Conservation (phyloP, 2,329 filamentous ascomycete species). For the Aspergillus tamarii region DNA sequence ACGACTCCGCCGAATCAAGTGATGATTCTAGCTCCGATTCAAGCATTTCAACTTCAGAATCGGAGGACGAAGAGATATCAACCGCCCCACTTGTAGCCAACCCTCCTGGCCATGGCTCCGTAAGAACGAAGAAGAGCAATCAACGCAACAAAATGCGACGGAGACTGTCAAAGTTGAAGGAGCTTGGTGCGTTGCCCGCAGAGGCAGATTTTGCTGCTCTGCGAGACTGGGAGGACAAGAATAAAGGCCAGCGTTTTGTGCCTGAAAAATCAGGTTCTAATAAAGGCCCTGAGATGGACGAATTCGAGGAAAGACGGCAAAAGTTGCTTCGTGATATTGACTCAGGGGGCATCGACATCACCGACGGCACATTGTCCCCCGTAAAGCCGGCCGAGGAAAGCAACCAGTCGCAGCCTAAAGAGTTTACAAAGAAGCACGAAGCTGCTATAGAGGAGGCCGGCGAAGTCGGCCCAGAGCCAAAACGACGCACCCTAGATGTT, state of each 20-base stretch:
- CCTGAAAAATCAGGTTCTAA: constrained; percentile 25
- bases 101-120: constrained; percentile 54
- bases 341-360: constrained; percentile 56
- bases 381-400: constrained; percentile 18
- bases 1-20: constrained; percentile 39
- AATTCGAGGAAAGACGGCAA: constrained; percentile 56
- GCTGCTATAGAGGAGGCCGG: constrained; percentile 12
- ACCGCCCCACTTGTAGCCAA: constrained; percentile 27
- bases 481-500: constrained; percentile 56
- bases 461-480: constrained; percentile 24
- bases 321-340: constrained; percentile 56
- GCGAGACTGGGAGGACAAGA: constrained; percentile 36
- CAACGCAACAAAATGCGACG: constrained; percentile 54
- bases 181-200: constrained; percentile 54
- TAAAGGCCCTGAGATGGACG: constrained; percentile 37
- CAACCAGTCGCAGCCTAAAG: constrained; percentile 9
- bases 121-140: constrained; percentile 60
- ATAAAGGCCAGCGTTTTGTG: constrained; percentile 27
- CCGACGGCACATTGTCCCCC: constrained; percentile 25
- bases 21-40: constrained; percentile 32
- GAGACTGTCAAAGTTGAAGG: constrained; percentile 56
- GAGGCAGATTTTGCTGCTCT: constrained; percentile 57
- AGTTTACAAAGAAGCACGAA: constrained; percentile 17
- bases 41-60: constrained; percentile 38
- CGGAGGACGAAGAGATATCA: constrained; percentile 30